Evolutionary conservation across 2,329 filamentous ascomycete genomes (phyloP).

Genomic region (Trichoderma sp.): DNA sequence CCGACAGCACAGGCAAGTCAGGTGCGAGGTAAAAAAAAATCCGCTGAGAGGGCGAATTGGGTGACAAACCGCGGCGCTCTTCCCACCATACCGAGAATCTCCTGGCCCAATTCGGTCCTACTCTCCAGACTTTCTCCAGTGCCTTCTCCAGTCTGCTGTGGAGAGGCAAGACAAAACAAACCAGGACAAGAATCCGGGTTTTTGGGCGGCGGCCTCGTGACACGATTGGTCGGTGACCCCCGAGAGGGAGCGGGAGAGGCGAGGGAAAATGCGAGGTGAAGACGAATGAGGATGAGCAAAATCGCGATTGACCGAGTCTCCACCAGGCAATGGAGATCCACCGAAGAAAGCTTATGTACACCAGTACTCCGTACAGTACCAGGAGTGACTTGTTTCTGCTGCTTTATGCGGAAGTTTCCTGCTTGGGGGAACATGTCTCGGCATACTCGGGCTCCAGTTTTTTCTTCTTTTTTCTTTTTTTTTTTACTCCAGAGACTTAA

Average conservation of each 20-base stretch:
- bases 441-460: conserved; percentile 14
- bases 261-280: neutral
- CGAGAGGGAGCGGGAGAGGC: neutral
- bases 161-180: neutral
- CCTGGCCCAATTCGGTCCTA: conserved; percentile 18
- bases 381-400: neutral
- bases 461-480: neutral
- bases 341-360: conserved; percentile 9
- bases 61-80: conserved; percentile 3
- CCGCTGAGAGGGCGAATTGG: neutral
- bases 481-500: neutral
- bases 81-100: conserved; percentile 15
- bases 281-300: neutral
- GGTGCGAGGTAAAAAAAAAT: conserved; percentile 1
- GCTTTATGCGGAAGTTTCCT: neutral
- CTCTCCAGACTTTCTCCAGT: conserved; percentile 16
- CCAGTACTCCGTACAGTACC: neutral
- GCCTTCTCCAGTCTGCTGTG: conserved; percentile 4
- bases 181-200: neutral
- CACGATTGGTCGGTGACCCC: neutral
- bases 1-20: conserved; percentile 4
- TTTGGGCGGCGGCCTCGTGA: neutral
- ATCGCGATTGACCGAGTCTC: conserved; percentile 10
- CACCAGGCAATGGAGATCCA: neutral
- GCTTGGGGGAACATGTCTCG: neutral